Base-by-base conservation (phyloP, 306 rosid species). In the Vigna mungo region DNA sequence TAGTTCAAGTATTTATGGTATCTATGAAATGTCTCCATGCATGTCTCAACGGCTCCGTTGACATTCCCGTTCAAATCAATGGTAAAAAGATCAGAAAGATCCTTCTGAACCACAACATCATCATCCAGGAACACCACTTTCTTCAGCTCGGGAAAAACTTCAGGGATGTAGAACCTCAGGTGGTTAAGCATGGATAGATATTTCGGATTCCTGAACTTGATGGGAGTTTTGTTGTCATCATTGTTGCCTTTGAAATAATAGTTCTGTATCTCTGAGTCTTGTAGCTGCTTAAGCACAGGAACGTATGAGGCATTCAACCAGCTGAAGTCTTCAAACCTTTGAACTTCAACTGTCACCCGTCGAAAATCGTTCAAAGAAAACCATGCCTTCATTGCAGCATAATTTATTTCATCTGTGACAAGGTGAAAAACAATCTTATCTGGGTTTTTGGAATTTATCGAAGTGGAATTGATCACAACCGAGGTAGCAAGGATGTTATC, bases 11-110 rank as follows among this genome's bases (percentile, higher is more conserved):
- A 90, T 58, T 88, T 90, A 54, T 90, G 96, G 82, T 88, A 90
- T 76, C 96, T 84, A 68, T 88, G 96, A 82, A 90, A 90, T 61
- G 93, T 90, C 84, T 88, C 96, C 96, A 87, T 90, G 88, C 96
- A 90, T 30, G 93, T 90, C 86, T 90, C 96, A 10, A 90, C 93
- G 0, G 96, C 93, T 36, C 96, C 96, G 52, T 90, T 90, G 18
- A 88, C 93, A 64, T 88, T 90, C 6, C 81, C 78, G 63, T 90
- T 90, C 86, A 90, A 82, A 84, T 85, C 89, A 49, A 87, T 76
- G 44, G 90, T 74, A 67, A 90, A 90, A 59, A 90, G 89, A 5
- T 72, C 85, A 21, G 96, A 78, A 9, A 90, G 85, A 85, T 90
- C 96, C 87, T 82, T 88, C 77, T 84, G 89, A 67, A 90, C 96